phyloP scores from a whole-genome alignment of 495 filamentous ascomycete genomes.

The Xylaria acuta region DNA sequence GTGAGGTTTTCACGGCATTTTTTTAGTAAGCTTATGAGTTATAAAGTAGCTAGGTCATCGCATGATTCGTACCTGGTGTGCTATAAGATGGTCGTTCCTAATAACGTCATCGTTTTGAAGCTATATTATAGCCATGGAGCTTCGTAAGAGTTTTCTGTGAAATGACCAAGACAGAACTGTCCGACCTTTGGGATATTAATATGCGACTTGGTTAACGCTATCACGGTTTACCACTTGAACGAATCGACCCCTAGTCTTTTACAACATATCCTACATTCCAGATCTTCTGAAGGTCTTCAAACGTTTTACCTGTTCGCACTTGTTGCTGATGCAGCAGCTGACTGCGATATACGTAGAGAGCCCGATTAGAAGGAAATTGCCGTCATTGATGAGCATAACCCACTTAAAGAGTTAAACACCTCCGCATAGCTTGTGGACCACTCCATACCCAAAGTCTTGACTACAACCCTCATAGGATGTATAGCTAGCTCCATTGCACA shows the following conservation, averaged over 20 bases:
- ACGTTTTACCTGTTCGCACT: background rate
- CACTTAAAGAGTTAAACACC: background rate
- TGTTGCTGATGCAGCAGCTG: background rate
- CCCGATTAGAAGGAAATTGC: background rate
- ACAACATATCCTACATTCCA: background rate
- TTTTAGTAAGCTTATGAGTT: too few relatives aligned
- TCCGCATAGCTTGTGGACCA: background rate
- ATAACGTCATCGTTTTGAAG: background rate
- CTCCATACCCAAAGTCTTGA: background rate
- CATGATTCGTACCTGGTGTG: background rate
- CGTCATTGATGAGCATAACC: background rate
- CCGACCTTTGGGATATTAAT: too few relatives aligned
- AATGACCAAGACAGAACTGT: too few relatives aligned
- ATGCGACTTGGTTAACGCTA: too few relatives aligned
- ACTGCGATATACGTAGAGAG: background rate
- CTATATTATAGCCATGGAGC: too few relatives aligned
- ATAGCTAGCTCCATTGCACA: background rate
- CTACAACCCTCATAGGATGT: background rate
- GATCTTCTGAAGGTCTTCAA: background rate
- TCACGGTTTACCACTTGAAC: too few relatives aligned
- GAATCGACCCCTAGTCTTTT: background rate
- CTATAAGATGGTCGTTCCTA: background rate
- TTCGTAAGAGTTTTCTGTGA: too few relatives aligned
- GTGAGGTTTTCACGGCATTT: background rate
- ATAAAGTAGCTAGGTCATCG: too few relatives aligned